Percentiles rank a stretch among this genome's conserved stretches.
Evolutionary conservation across 1,139 yeast species (phyloP).

Genomic region (Saccharomycopsis hybrid): DNA sequence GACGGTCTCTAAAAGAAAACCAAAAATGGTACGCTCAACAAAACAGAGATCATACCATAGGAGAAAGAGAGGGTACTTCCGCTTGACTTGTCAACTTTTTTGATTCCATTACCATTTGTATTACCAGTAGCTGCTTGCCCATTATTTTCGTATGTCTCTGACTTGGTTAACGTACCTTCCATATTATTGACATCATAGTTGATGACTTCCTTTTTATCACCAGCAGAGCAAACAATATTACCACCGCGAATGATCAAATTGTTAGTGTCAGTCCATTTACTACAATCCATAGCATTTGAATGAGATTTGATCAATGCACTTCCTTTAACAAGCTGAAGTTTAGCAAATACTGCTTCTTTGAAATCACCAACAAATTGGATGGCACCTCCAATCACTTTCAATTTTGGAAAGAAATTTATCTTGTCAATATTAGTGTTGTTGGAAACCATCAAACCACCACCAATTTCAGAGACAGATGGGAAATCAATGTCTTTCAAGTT

Average conservation of each 20-base stretch:
- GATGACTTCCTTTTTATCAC: constrained; percentile 28
- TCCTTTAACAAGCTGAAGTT: constrained; percentile 61
- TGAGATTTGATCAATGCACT: constrained; percentile 53
- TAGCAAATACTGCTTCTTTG: constrained; percentile 43
- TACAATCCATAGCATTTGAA: constrained; percentile 50
- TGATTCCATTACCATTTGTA: too few relatives aligned
- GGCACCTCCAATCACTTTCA: constrained; percentile 67
- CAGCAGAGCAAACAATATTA: constrained; percentile 52
- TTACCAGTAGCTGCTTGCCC: not conserved
- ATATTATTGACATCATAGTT: constrained; percentile 15
- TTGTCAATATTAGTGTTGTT: constrained; percentile 49
- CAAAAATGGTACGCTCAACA: too few relatives aligned
- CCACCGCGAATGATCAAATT: constrained; percentile 60
- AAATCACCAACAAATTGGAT: constrained; percentile 62
- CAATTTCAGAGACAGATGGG: constrained; percentile 48
- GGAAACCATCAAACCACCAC: constrained; percentile 68
- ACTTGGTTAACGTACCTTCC: constrained; percentile 15
- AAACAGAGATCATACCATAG: too few relatives aligned
- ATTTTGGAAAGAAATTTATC: constrained; percentile 50
- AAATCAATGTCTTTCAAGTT: constrained; percentile 42
- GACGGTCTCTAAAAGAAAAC: too few relatives aligned
- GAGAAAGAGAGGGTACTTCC: too few relatives aligned
- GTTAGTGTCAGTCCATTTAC: constrained; percentile 44
- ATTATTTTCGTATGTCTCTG: too few relatives aligned
- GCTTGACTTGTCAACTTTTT: too few relatives aligned